Conservation (phyloP, 306 rosid species). For the Medicago arabica region DNA sequence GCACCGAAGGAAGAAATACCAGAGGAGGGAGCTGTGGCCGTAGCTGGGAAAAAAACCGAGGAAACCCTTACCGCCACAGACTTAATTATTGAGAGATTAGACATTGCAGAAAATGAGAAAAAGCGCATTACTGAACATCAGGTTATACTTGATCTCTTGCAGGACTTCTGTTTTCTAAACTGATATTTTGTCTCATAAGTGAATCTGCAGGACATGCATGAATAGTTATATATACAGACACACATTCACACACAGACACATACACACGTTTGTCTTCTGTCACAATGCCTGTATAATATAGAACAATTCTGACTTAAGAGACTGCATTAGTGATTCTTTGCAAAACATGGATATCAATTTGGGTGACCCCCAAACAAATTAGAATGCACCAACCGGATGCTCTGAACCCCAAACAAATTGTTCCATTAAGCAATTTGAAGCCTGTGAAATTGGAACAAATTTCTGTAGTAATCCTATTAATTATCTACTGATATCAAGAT, state of each 20-base stretch:
- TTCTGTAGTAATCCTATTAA: conserved; percentile 5
- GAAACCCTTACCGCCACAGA: conserved; percentile 93
- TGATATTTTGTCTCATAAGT: conserved; percentile 21
- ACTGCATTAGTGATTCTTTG: conserved; percentile 16
- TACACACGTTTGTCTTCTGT: neutral
- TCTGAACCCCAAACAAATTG: conserved; percentile 1
- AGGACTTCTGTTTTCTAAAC: conserved; percentile 2
- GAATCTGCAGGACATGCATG: conserved; percentile 2
- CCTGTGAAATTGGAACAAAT: neutral
- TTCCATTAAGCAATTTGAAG: conserved; percentile 14
- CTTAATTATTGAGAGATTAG: conserved; percentile 81
- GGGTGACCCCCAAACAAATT: conserved; percentile 20
- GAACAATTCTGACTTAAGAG: conserved; percentile 16
- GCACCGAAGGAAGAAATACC: conserved; percentile 80
- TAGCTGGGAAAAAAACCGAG: conserved; percentile 85
- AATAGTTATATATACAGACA: conserved; percentile 11
- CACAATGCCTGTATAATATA: neutral
- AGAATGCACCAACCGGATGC: neutral
- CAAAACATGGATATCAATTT: neutral
- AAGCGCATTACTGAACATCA: conserved; percentile 68
- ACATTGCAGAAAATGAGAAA: conserved; percentile 73
- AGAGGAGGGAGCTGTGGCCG: conserved; percentile 92
- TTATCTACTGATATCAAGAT: neutral
- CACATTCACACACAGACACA: too few species aligned
- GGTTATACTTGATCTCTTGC: conserved; percentile 48